A percentile compares a stretch with the other conserved stretches of the same genome.
phyloP scores from a whole-genome alignment of 2,329 filamentous ascomycete genomes.

The Neophaeococcomyces mojaviensis region DNA sequence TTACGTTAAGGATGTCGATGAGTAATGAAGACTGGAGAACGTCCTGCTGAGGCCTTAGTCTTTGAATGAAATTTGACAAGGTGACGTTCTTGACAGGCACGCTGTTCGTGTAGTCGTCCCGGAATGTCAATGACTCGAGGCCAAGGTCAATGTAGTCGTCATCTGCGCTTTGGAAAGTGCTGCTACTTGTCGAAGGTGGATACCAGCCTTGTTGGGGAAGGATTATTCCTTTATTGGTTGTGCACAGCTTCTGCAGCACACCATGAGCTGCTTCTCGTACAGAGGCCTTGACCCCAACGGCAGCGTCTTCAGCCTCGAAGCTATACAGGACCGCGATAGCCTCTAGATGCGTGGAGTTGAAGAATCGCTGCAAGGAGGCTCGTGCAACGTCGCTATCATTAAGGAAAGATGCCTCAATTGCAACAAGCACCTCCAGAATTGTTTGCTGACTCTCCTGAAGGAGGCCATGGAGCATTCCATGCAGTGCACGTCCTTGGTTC shows the following conservation, averaged over 20 bases:
- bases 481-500: conserved; percentile 62
- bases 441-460: conserved; percentile 69
- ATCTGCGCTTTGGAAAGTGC: conserved; percentile 42
- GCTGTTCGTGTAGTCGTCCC: conserved; percentile 58
- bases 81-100: conserved; percentile 72
- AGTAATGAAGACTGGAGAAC: conserved; percentile 74
- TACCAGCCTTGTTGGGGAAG: conserved; percentile 78
- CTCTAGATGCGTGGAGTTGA: conserved; percentile 67
- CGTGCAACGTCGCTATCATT: conserved; percentile 66
- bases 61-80: conserved; percentile 69
- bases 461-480: conserved; percentile 67
- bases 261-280: conserved; percentile 65
- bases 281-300: conserved; percentile 36
- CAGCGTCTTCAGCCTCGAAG: conserved; percentile 36
- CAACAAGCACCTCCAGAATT: conserved; percentile 65
- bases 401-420: conserved; percentile 63
- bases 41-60: conserved; percentile 74
- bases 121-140: conserved; percentile 62
- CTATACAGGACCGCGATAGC: conserved; percentile 66
- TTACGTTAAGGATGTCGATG: conserved; percentile 67
- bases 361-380: conserved; percentile 64
- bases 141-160: conserved; percentile 53
- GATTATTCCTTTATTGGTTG: conserved; percentile 63
- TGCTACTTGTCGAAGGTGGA: conserved; percentile 59
- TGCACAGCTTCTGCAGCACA: conserved; percentile 70